These are phyloP conservation scores for Cardamine chenopodiifolia DNA, from an alignment of 345 rosid genomes.

Conservation along the genomic window DNA sequence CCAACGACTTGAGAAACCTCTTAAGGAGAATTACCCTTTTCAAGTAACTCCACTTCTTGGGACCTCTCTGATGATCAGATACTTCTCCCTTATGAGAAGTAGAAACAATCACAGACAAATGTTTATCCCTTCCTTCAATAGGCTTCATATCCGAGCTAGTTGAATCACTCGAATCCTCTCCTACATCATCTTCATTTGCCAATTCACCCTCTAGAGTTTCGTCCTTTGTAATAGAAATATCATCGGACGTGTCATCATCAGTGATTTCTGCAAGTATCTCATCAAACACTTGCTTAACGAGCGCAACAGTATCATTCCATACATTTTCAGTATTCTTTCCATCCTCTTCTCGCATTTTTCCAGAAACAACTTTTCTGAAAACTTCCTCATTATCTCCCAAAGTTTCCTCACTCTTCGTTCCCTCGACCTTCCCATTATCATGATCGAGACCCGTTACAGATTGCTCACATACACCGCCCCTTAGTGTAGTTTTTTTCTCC, in stretches of 20 bases:
- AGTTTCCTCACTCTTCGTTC: not conserved
- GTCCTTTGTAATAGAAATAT: constrained; percentile 45
- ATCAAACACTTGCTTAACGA: constrained; percentile 81
- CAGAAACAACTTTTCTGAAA: no score
- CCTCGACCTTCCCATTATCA: constrained; percentile 5
- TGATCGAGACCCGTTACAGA: constrained; percentile 11
- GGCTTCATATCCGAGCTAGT: constrained; percentile 24
- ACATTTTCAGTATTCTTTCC: constrained; percentile 22
- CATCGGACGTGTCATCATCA: constrained; percentile 52
- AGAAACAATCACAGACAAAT: constrained; percentile 39
- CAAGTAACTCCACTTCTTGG: constrained; percentile 78
- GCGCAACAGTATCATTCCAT: constrained; percentile 58
- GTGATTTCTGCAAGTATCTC: constrained; percentile 74
- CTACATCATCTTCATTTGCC: constrained; percentile 40
- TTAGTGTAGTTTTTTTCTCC: not conserved
- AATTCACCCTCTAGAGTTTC: constrained; percentile 40
- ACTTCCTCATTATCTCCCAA: constrained; percentile 1
- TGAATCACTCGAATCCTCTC: constrained; percentile 35
- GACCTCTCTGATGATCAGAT: constrained; percentile 43
- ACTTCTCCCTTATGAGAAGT: constrained; percentile 27
- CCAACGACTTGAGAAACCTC: constrained; percentile 83
- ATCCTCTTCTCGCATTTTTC: constrained; percentile 21
- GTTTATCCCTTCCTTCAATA: constrained; percentile 37
- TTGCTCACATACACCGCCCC: not conserved
- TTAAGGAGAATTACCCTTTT: constrained; percentile 69